These are phyloP conservation scores for Royoungia palumana DNA, from an alignment of 768 basidiomycete genomes.

Conservation along the genomic window DNA sequence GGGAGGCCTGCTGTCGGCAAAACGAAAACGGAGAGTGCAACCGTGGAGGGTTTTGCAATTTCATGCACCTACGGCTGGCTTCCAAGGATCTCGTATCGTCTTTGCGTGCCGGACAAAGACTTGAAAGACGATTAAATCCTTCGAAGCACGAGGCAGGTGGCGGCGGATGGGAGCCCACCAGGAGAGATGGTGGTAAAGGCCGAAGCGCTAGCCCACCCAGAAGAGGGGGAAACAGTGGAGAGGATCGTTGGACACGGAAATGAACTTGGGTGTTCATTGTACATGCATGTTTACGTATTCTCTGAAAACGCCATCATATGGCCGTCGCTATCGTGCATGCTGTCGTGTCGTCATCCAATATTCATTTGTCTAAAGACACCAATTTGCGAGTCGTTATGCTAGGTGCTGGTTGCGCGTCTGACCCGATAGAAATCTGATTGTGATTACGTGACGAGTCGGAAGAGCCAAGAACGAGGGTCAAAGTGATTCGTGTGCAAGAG, in stretches of 20 bases:
- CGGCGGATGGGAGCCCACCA: conserved; percentile 83
- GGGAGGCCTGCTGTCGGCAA: conserved; percentile 97
- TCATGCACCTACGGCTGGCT: conserved; percentile 93
- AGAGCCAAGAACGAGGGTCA: not conserved
- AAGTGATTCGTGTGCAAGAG: too few species aligned
- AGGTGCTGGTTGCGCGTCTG: too few species aligned
- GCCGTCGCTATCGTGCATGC: not conserved
- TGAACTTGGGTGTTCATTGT: conserved; percentile 13
- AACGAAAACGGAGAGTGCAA: conserved; percentile 99
- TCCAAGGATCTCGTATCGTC: conserved; percentile 79
- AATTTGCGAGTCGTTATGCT: too few species aligned
- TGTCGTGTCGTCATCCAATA: too few species aligned
- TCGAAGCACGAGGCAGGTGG: conserved; percentile 58
- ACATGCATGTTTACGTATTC: not conserved
- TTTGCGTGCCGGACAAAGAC: conserved; percentile 75
- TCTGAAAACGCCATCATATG: not conserved
- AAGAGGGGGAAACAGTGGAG: conserved; percentile 61
- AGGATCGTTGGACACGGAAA: conserved; percentile 76
- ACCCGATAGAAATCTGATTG: too few species aligned
- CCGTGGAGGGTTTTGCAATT: conserved; percentile 97
- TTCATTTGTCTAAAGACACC: too few species aligned
- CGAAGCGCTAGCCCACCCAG: conserved; percentile 73
- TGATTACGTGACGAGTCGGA: not conserved
- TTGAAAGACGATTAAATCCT: conserved; percentile 78
- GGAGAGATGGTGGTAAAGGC: conserved; percentile 59